Evolutionary conservation across 768 basidiomycete species (phyloP).

Genomic region (Mycena metata): DNA sequence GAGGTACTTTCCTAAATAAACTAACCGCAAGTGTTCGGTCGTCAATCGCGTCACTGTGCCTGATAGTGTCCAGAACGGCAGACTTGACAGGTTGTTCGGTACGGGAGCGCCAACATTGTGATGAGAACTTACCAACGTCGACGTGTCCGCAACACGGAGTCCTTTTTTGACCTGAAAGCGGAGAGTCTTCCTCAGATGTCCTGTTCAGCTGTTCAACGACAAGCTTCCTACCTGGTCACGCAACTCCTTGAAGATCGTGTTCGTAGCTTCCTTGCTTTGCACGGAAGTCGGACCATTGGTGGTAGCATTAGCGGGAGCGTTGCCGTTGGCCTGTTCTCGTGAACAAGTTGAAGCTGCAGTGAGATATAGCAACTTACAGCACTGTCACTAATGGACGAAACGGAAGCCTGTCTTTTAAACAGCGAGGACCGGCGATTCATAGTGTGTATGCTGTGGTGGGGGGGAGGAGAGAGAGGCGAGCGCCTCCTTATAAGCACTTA

Average conservation of each 20-base stretch:
- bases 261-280: slow-evolving; percentile 4
- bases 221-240: slow-evolving; percentile 52
- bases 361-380: background rate
- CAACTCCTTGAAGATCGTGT: slow-evolving; percentile 56
- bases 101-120: background rate
- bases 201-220: background rate
- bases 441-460: background rate
- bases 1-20: slow-evolving; percentile 17
- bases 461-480: background rate
- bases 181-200: background rate
- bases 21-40: slow-evolving; percentile 83
- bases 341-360: background rate
- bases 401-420: slow-evolving; percentile 31
- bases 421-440: slow-evolving; percentile 31
- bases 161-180: slow-evolving; percentile 60
- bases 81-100: slow-evolving; percentile 53
- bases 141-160: slow-evolving; percentile 51
- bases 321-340: slow-evolving; percentile 12
- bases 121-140: slow-evolving; percentile 56
- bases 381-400: background rate
- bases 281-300: slow-evolving; percentile 6
- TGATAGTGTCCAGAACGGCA: slow-evolving; percentile 71
- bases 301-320: background rate
- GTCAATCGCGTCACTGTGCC: slow-evolving; percentile 74
- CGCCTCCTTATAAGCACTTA: slow-evolving; percentile 28